These are phyloP conservation scores for Diaporthe sp. DNA, from an alignment of 2,329 filamentous ascomycete species.

Conservation along the genomic window DNA sequence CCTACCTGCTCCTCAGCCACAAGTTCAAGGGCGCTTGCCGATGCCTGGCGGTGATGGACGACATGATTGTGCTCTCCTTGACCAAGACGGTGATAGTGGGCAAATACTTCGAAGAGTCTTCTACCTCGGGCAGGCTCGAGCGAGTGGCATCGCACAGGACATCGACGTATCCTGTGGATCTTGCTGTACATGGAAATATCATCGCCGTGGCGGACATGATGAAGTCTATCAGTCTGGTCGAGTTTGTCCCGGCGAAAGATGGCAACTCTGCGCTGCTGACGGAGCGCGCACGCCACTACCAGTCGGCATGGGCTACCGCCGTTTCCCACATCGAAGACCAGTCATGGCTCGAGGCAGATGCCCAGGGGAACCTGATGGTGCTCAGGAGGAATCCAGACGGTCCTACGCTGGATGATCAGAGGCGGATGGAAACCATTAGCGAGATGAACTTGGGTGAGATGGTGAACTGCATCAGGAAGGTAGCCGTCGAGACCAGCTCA, in stretches of 20 bases:
- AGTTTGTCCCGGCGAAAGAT: slow-evolving; percentile 73
- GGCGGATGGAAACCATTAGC: slow-evolving; percentile 78
- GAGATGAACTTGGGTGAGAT: slow-evolving; percentile 93
- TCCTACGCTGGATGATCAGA: slow-evolving; percentile 80
- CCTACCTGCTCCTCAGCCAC: slow-evolving; percentile 79
- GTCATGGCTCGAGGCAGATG: slow-evolving; percentile 86
- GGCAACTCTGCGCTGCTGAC: slow-evolving; percentile 74
- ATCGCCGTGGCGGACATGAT: slow-evolving; percentile 93
- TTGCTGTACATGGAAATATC: slow-evolving; percentile 79
- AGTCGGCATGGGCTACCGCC: slow-evolving; percentile 86
- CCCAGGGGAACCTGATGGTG: slow-evolving; percentile 88
- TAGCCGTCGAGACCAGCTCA: slow-evolving; percentile 76
- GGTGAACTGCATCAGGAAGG: slow-evolving; percentile 87
- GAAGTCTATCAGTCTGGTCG: slow-evolving; percentile 88
- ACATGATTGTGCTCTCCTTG: slow-evolving; percentile 87
- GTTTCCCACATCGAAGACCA: slow-evolving; percentile 80
- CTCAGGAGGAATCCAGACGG: slow-evolving; percentile 81
- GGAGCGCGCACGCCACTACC: slow-evolving; percentile 85
- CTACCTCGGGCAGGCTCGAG: slow-evolving; percentile 69
- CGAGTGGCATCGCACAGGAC: slow-evolving; percentile 85
- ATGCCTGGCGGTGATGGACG: slow-evolving; percentile 80
- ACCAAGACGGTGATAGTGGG: slow-evolving; percentile 84
- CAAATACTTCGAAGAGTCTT: slow-evolving; percentile 69
- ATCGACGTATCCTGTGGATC: slow-evolving; percentile 85
- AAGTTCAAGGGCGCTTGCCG: slow-evolving; percentile 85